Percentiles rank a stretch among this genome's conserved stretches.
phyloP scores from a whole-genome alignment of 2,329 filamentous ascomycete genomes.

The Epichloe gansuensis region DNA sequence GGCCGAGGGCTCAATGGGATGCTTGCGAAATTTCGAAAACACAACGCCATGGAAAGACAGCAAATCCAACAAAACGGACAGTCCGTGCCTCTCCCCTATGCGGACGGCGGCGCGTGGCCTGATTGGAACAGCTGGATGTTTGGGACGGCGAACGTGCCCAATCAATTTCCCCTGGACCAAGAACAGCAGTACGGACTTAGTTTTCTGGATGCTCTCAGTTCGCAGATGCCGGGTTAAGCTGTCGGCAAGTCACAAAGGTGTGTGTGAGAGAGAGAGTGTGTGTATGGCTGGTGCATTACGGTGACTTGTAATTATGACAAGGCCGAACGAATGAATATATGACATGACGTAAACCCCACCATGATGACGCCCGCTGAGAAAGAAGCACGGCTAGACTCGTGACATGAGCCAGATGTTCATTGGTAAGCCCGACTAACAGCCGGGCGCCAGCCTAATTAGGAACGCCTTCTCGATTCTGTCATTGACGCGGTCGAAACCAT shows the following conservation, averaged over 20 bases:
- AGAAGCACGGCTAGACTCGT: too few species aligned
- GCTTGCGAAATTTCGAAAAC: slow-evolving; percentile 17
- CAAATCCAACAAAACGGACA: slow-evolving; percentile 3
- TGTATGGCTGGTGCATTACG: not conserved
- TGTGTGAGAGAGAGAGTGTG: not conserved
- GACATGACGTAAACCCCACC: too few species aligned
- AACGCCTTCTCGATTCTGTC: too few species aligned
- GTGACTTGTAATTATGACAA: not conserved
- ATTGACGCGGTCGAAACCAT: not conserved
- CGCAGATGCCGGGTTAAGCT: slow-evolving; percentile 13
- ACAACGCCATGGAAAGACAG: slow-evolving; percentile 6
- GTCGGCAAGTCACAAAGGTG: not conserved
- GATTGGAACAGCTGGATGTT: slow-evolving; percentile 18
- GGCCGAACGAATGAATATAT: too few species aligned
- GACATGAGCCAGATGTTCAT: too few species aligned
- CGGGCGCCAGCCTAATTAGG: too few species aligned
- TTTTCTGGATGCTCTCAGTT: slow-evolving; percentile 15
- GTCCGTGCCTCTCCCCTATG: not conserved
- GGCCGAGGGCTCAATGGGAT: slow-evolving; percentile 17
- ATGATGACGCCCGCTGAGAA: too few species aligned
- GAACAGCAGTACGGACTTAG: slow-evolving; percentile 13
- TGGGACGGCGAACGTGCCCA: slow-evolving; percentile 7
- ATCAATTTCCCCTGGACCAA: slow-evolving; percentile 9
- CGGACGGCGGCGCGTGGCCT: not conserved
- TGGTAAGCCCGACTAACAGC: too few species aligned